Base-by-base conservation (phyloP, 768 basidiomycete genomes). In the Epithele typhae region DNA sequence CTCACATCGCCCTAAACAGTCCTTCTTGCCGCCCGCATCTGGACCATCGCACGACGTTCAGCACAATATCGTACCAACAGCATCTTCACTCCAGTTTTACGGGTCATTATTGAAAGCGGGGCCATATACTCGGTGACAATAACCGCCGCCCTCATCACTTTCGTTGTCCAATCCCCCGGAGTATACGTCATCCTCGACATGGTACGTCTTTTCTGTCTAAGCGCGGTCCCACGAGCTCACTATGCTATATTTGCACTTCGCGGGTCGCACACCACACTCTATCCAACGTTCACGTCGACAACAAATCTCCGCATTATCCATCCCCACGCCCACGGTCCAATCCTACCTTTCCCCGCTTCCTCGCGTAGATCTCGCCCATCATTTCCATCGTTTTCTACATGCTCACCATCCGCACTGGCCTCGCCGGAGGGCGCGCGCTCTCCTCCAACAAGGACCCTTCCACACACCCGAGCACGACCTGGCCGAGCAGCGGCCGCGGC, bases 321-420 rank as follows among this genome's bases (percentile, higher is more conserved):
- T 17, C 37, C n/a, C 30, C 21, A 23, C 21, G 11, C 44, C 32
- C 4, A 7, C 41, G 40, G 17, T 14, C 8, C 17, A 5, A 25
- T 14, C 25, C 12, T 17, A 36, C 43, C 9, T n/a, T 7, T 24
- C 43, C 15, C 33, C 43, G 27, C 8, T 36, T 7, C n/a, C 35
- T 12, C 21, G 15, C n/a, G 8, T 43, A 70, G 69, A 55, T 66
- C 37, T 63, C 61, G 7, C 70, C 67, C 15, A 66, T 70, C 45
- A 71, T 71, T 43, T 67, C 64, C 5, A 72, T 73, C 57, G 64
- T 66, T 4, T 72, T 70, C 56, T 69, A 68, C 53, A 66, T 72
- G 68, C 65, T 72, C 37, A 69, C 71, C 27, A 61, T 72, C 19
- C 71, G 69, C 25, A 57, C 70, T 32, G 68, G 63, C n/a, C 40